Evolutionary conservation across 148 eudicot species (phyloP), one percentile per base, ranked within the genome.

Genomic region (Chenopodium suecicum): DNA sequence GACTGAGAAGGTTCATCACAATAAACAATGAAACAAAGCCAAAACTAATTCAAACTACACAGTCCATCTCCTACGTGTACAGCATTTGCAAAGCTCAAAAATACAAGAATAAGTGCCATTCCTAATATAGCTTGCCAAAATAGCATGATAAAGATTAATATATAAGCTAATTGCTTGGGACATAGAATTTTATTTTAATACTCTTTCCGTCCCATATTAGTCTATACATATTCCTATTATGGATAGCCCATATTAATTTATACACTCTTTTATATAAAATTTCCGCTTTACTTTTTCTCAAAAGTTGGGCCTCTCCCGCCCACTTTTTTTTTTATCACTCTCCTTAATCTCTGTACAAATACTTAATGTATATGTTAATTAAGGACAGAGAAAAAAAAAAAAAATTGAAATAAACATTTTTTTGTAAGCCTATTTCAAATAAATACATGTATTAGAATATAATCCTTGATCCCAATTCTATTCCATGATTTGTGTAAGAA

Each of bases 1-100:
- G 50, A 74, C 78, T 69, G 19, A 62, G 62, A 41, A 70, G 50
- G n/a, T 56, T 77, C 16, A 48, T 54, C 32, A 32, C 19, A 22
- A 80, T 80, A 63, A 73, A 73, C 70, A 74, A 75, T 75, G 56
- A 52, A 22, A 81, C 62, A 74, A 50, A 77, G 70, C 56, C 32
- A 62, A 7, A 58, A 77, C 75, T 56, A 75, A 67, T 75, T 76
- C 79, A 75, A 75, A 47, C 65, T 31, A 63, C 20, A 41, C 52
- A 69, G 64, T 64, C 78, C 63, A 73, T 31, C 44, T 79, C 50
- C 47, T 80, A 80, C 58, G 75, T 75, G 69, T 67, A 52, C 34
- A 32, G 52, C 74, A 68, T 81, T 76, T 23, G 74, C 56, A 75
- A 67, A 75, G 64, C 79, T 68, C 46, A 52, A 48, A 22, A 19